phyloP scores from a whole-genome alignment of 2,329 filamentous ascomycete genomes.

The Arthrobotrys pseudoclavata region DNA sequence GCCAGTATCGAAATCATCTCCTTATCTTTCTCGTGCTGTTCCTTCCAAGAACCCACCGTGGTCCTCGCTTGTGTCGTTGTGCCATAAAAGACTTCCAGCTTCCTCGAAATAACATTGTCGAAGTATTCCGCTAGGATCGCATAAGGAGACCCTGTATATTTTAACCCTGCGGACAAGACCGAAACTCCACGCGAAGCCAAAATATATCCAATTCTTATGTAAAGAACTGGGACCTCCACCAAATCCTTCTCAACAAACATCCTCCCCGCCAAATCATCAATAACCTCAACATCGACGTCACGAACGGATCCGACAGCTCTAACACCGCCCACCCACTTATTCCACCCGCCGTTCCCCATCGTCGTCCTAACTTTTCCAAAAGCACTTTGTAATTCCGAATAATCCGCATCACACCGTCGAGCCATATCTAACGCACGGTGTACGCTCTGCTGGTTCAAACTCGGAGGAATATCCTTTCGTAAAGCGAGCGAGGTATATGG shows the following conservation, averaged over 20 bases:
- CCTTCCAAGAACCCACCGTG: background rate
- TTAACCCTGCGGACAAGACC: background rate
- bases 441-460: slow-evolving; percentile 30
- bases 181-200: slow-evolving; percentile 22
- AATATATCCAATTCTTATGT: slow-evolving; percentile 29
- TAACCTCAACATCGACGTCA: slow-evolving; percentile 5
- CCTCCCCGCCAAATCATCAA: slow-evolving; percentile 11
- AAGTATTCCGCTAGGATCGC: slow-evolving; percentile 34
- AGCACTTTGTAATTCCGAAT: slow-evolving; percentile 26
- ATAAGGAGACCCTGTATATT: slow-evolving; percentile 27
- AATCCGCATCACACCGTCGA: slow-evolving; percentile 42
- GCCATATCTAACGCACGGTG: slow-evolving; percentile 48
- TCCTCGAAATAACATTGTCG: slow-evolving; percentile 34
- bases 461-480: slow-evolving; percentile 42
- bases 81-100: slow-evolving; percentile 40
- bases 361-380: background rate
- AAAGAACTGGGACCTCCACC: slow-evolving; percentile 34
- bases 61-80: background rate
- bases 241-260: slow-evolving; percentile 24
- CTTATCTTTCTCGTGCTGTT: slow-evolving; percentile 29
- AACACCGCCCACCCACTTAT: slow-evolving; percentile 9
- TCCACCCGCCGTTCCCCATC: slow-evolving; percentile 28
- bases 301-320: background rate
- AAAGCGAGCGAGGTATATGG: slow-evolving; percentile 43
- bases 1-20: slow-evolving; percentile 42